Evolutionary conservation across 306 rosid genomes (phyloP), one percentile per base, ranked within the genome.

Genomic region (Psophocarpus tetragonolobus): DNA sequence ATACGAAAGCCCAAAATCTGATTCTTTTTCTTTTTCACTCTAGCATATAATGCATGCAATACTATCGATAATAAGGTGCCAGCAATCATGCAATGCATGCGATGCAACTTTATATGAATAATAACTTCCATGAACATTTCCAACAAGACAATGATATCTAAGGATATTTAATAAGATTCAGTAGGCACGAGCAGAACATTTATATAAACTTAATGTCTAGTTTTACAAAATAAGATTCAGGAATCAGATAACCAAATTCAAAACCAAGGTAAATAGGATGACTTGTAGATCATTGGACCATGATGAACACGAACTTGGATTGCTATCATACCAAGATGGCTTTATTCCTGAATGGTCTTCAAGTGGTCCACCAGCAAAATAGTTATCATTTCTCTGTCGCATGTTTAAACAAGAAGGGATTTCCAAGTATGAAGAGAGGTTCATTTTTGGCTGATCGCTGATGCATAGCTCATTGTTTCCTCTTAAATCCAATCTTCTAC

Each of bases 401-500:
- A 6, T 75, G 81, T 75, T 81, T 83, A 74, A 71, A 67, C 92
- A 91, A 66, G 84, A 30, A 33, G 83, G 83, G 38, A 81, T 73
- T 80, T 83, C 74, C 45, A 85, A 72, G 63, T 53, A 24, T 0
- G 61, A 13, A 79, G 88, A 81, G 8, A 42, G 74, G 32, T 80
- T 90, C 78, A 48, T 85, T 74, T 83, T 38, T 7, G 77, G 67
- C 74, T 66, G 60, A 60, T 78, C 67, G 54, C 58, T 83, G 41
- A 71, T 53, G 63, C 91, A 89, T 0, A 89, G 73, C 14, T 86
- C 88, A 65, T 56, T 44, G 69, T 91, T 89, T 68, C 94, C 97
- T 84, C 85, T 91, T 24, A 89, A 75, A 47, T 89, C 91, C 60
- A 89, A 70, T 58, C 94, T 91, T 33, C 76, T 84, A 38, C 94